These are phyloP conservation scores for Neonectria hederae DNA, from an alignment of 2,329 filamentous ascomycete genomes.

Conservation along the genomic window DNA sequence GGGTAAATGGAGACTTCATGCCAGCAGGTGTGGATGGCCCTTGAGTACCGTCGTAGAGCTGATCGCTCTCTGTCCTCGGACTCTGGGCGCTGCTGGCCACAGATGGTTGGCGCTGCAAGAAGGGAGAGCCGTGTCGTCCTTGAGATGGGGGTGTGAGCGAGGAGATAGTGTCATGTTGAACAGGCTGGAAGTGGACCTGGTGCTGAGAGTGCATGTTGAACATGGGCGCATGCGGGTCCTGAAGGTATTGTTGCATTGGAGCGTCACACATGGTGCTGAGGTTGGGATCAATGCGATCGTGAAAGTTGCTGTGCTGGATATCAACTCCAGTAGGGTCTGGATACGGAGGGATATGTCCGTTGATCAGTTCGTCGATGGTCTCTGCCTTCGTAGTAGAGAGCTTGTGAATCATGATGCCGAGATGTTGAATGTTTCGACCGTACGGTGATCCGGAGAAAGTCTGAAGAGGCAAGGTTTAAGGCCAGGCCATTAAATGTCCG, in stretches of 20 bases:
- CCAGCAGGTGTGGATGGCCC: slow-evolving; percentile 34
- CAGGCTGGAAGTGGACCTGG: not conserved
- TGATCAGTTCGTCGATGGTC: not conserved
- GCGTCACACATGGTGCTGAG: not conserved
- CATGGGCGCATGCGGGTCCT: slow-evolving; percentile 19
- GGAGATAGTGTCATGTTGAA: slow-evolving; percentile 12
- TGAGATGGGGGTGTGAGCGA: slow-evolving; percentile 11
- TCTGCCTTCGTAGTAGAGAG: too few species aligned
- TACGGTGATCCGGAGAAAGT: not conserved
- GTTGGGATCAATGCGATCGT: slow-evolving; percentile 16
- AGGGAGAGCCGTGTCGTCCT: slow-evolving; percentile 29
- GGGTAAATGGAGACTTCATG: slow-evolving; percentile 22
- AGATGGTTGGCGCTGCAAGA: slow-evolving; percentile 32
- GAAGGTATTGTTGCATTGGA: slow-evolving; percentile 29
- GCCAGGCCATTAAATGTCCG: not conserved
- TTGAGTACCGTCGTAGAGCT: slow-evolving; percentile 25
- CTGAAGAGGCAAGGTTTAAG: not conserved
- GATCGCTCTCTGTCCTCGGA: slow-evolving; percentile 32
- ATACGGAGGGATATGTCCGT: not conserved
- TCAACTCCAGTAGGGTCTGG: not conserved
- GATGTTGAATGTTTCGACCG: not conserved
- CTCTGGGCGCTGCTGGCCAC: slow-evolving; percentile 30
- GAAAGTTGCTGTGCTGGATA: not conserved
- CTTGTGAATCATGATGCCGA: not conserved
- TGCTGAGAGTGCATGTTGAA: not conserved